These are phyloP conservation scores for Pseudogymnoascus sp. DNA, from an alignment of 2,329 filamentous ascomycete species.

Conservation along the genomic window DNA sequence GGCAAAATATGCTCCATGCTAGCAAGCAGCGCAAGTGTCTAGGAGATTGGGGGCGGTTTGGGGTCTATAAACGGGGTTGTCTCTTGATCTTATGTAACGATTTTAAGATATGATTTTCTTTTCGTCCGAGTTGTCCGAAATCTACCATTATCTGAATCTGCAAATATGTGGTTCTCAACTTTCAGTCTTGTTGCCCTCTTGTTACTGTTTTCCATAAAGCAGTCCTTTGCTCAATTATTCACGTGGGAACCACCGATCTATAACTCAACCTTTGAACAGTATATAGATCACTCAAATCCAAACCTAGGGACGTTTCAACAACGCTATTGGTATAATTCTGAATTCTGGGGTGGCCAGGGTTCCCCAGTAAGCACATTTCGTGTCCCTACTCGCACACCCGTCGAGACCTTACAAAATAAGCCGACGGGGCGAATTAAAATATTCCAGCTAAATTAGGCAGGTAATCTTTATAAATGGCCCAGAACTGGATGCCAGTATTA, in stretches of 20 bases:
- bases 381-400: background rate
- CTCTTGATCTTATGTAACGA: background rate
- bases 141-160: background rate
- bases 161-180: background rate
- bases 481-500: constrained; percentile 44
- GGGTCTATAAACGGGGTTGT: background rate
- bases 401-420: constrained; percentile 17
- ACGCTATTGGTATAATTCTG: constrained; percentile 44
- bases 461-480: constrained; percentile 41
- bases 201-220: background rate
- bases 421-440: constrained; percentile 45
- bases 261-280: constrained; percentile 38
- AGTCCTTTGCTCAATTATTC: background rate
- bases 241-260: background rate
- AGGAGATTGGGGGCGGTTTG: background rate
- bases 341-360: constrained; percentile 45
- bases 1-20: background rate
- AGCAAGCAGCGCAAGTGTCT: background rate
- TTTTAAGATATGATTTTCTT: background rate
- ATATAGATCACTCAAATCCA: constrained; percentile 50
- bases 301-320: constrained; percentile 47
- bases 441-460: constrained; percentile 36
- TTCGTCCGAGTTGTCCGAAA: background rate
- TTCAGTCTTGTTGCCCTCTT: background rate
- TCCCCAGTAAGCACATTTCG: constrained; percentile 35